Conservation (phyloP, 1,139 yeast species). For the Geotrichum australiense region DNA sequence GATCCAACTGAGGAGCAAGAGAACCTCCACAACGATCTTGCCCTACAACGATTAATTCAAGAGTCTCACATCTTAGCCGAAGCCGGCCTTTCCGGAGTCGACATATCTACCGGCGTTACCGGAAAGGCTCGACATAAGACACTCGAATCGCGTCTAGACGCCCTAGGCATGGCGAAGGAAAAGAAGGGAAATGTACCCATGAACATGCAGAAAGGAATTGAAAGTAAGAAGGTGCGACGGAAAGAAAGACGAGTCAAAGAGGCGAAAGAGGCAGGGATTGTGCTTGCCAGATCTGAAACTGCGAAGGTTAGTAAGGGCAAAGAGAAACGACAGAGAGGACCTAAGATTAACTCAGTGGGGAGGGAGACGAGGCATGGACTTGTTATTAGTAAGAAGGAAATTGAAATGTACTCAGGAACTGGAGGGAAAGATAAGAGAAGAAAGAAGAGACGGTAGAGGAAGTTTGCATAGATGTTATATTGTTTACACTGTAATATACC, state of each 20-base stretch:
- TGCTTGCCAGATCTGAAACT: conserved; percentile 53
- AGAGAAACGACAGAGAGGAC: conserved; percentile 62
- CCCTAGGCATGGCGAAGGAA: conserved; percentile 37
- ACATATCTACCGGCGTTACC: conserved; percentile 60
- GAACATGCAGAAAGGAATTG: conserved; percentile 79
- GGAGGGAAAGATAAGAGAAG: conserved; percentile 4
- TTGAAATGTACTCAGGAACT: conserved; percentile 33
- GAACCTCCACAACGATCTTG: conserved; percentile 72
- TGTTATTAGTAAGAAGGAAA: conserved; percentile 63
- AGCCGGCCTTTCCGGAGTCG: conserved; percentile 61
- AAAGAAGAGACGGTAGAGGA: conserved; percentile 2
- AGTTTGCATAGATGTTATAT: too few relatives aligned
- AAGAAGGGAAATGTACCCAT: conserved; percentile 78
- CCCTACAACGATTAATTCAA: conserved; percentile 67
- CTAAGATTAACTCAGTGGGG: conserved; percentile 73
- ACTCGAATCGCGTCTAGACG: conserved; percentile 57
- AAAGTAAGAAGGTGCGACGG: conserved; percentile 40
- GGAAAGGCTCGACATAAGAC: conserved; percentile 78
- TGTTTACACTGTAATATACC: too few relatives aligned
- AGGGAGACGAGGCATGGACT: conserved; percentile 75
- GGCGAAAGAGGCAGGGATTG: conserved; percentile 84
- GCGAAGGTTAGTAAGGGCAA: conserved; percentile 42
- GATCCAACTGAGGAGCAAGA: conserved; percentile 25
- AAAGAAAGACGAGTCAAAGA: conserved; percentile 47
- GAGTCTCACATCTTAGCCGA: conserved; percentile 83